Base-by-base conservation (phyloP, 768 basidiomycete species). In the Mycena rosella region DNA sequence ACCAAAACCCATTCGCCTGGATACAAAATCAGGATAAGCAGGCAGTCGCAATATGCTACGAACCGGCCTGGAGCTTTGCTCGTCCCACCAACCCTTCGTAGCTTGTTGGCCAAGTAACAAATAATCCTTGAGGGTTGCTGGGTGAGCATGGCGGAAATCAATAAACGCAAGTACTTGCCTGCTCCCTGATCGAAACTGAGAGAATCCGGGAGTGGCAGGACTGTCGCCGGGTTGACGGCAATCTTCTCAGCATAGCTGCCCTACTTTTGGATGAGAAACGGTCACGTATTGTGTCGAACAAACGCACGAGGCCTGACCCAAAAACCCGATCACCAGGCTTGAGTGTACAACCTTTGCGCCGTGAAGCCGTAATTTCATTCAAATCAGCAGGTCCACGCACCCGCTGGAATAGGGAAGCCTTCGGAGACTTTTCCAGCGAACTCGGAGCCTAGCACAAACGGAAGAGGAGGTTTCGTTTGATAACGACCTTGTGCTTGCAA, bases 31-130 rank as follows among this genome's bases (percentile, higher is more conserved):
- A 62, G 14, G 47, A 20, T 40, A 24, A 18, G 22, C 54, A 56
- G 9, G 40, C 2, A 36, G 5, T 13, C 38, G 55, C 42, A 10
- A 17, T 30, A 38, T 32, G n/a, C 15, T 22, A 74, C 83, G 53
- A 40, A 90, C 94, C 96, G 59, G 88, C 79, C 75, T 96, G 89
- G 45, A 96, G 79, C 51, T 93, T 82, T 15, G 95, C 97, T 56
- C 96, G 84, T 14, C 92, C 93, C 0, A 96, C 92, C 17, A 99
- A 82, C 0, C 91, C 98, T 74, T 96, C 96, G 73, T 98, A 98
- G 68, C 91, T 92, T 8, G 97, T 99, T 0, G 96, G 94, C 89
- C 93, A 96, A 10, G 95, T 96, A n/a, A 98, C 80, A 72, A 79
- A 93, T 55, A 98, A 75, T 3, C 94, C 95, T n/a, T 92, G 63